A percentile compares a stretch with the other conserved stretches of the same genome.
Evolutionary conservation across 2,329 filamentous ascomycete genomes (phyloP).

Genomic region (Trichoderma breve): DNA sequence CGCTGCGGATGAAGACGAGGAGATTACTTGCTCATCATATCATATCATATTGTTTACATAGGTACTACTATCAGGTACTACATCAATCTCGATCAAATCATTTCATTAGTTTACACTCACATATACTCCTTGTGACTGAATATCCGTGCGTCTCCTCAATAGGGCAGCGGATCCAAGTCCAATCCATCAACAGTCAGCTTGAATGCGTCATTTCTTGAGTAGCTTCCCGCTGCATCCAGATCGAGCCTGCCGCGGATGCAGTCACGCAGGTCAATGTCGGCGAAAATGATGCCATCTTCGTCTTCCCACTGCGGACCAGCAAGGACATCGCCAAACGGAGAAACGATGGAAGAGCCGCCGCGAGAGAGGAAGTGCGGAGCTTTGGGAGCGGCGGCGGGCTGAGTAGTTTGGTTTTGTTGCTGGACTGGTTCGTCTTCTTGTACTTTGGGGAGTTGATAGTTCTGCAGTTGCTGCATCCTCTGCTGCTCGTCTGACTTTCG

Average conservation of each 20-base stretch:
- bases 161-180: constrained; percentile 57
- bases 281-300: constrained; percentile 61
- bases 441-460: background rate
- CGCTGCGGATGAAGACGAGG: background rate
- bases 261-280: constrained; percentile 83
- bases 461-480: background rate
- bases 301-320: constrained; percentile 84
- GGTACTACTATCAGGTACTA: background rate
- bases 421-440: background rate
- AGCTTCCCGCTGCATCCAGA: constrained; percentile 80
- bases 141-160: constrained; percentile 30
- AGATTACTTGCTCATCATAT: background rate
- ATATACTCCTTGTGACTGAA: background rate
- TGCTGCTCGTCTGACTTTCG: background rate
- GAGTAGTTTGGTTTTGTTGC: background rate
- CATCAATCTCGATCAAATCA: background rate
- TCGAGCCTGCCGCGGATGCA: constrained; percentile 80
- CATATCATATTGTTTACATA: background rate
- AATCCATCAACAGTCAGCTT: constrained; percentile 58
- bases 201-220: constrained; percentile 70
- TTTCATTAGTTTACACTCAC: background rate
- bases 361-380: constrained; percentile 56
- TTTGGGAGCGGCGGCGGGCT: background rate
- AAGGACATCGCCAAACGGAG: constrained; percentile 75
- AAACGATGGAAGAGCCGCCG: constrained; percentile 80